These are phyloP conservation scores for Eudorina sp. DNA, from an alignment of 139 green algal genomes.

Conservation along the genomic window DNA sequence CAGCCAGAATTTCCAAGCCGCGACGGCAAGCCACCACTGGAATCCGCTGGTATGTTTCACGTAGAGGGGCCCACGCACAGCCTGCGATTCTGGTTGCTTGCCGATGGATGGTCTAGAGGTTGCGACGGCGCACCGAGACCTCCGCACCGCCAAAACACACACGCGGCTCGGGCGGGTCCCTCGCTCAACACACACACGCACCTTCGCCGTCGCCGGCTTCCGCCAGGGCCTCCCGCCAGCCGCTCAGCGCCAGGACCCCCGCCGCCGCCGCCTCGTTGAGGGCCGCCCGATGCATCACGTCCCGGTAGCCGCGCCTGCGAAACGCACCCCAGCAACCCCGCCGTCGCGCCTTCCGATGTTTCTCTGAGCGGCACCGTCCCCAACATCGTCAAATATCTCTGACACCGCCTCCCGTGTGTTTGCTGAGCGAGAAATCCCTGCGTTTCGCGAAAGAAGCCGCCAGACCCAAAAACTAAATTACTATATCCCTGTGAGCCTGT, in stretches of 20 bases:
- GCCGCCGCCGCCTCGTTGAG: conserved; percentile 94
- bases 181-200: no score
- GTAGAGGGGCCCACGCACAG: not conserved
- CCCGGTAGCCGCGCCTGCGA: conserved; percentile 85
- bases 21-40: not conserved
- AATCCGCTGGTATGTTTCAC: not conserved
- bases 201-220: conserved; percentile 23
- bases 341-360: not conserved
- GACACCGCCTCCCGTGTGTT: no score
- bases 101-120: not conserved
- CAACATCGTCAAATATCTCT: no score
- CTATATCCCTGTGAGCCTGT: no score
- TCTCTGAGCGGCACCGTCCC: not conserved
- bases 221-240: conserved; percentile 65
- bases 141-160: no score
- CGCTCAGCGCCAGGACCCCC: conserved; percentile 79
- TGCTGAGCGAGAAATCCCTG: no score
- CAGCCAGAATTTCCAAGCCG: not conserved
- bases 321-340: not conserved
- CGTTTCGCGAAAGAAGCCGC: no score
- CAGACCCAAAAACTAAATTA: no score
- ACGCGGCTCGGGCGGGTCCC: no score
- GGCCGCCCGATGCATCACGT: conserved; percentile 87
- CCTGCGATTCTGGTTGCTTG: no score
- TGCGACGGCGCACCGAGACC: not conserved